Percentiles rank a stretch among this genome's conserved stretches.
phyloP scores from a whole-genome alignment of 768 basidiomycete genomes.

The Tremella yokohamensis region DNA sequence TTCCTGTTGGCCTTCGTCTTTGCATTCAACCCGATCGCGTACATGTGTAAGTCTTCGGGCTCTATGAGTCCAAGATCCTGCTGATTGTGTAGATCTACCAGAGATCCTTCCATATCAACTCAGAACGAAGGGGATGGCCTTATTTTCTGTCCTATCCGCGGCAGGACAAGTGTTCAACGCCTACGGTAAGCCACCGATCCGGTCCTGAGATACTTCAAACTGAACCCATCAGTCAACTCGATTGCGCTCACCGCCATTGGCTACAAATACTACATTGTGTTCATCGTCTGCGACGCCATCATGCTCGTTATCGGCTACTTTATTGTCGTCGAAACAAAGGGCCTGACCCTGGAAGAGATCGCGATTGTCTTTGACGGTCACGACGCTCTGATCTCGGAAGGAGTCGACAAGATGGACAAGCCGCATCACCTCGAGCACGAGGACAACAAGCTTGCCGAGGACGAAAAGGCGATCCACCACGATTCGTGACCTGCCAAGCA shows the following conservation, averaged over 20 bases:
- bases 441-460: background rate
- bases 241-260: conserved; percentile 23
- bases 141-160: conserved; percentile 9
- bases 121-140: conserved; percentile 16
- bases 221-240: conserved; percentile 12
- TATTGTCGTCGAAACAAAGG: conserved; percentile 6
- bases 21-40: conserved; percentile 10
- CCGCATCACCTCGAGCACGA: background rate
- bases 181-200: background rate
- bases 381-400: background rate
- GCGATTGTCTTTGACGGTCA: conserved; percentile 1
- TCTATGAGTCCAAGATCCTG: background rate
- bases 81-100: conserved; percentile 4
- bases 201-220: background rate
- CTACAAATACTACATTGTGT: conserved; percentile 4
- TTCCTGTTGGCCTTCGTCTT: conserved; percentile 10
- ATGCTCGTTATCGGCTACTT: conserved; percentile 2
- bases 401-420: background rate
- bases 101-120: conserved; percentile 18
- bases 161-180: background rate
- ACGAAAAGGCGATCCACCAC: background rate
- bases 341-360: conserved; percentile 4
- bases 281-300: background rate
- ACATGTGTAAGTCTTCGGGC: conserved; percentile 13
- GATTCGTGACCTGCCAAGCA: no score